Evolutionary conservation across 2,329 filamentous ascomycete genomes (phyloP), one percentile per base, ranked within the genome.

Genomic region (Nemania serpens): DNA sequence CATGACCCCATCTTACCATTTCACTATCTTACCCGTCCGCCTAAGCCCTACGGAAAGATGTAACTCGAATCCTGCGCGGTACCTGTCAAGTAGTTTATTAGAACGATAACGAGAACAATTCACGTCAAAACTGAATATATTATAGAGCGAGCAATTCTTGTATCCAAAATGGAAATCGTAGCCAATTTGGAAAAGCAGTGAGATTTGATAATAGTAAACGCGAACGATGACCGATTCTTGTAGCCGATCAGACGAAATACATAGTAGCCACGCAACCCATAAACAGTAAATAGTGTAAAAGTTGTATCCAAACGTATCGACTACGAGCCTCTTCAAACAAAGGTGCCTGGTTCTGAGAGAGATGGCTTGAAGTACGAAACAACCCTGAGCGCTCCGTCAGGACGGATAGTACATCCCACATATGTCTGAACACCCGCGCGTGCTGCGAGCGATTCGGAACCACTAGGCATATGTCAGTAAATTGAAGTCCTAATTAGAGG

Each of bases 311-410:
- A 22, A 39, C 2, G 25, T 18, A 43, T 7, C 2, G 33, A 42
- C n/a, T 17, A 29, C 6, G 15, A 12, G 11, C 4, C n/a, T 52
- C 5, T 36, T 25, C 45, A 18, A 41, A 51, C 18, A 25, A 18
- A 41, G 13, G 10, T 11, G 36, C 7, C 3, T 22, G n/a, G 13
- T 22, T 18, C 18, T 36, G 41, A 47, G n/a, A 61, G 17, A 37
- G 51, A 51, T 11, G 57, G 47, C 49, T 63, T 63, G 12, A 63
- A 60, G 33, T 64, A 64, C 0, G 58, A 64, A 7, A 64, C 62
- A 34, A 64, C 11, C 17, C 62, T 51, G 4, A 64, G 55, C 2
- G 36, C 10, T 10, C 62, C 62, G 18, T 58, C 22, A 2, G 45
- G 54, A 7, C 47, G 50, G 7, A 61, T 52, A 15, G 58, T 11